phyloP scores from a whole-genome alignment of 768 basidiomycete genomes.

The Lenzites betulinus region DNA sequence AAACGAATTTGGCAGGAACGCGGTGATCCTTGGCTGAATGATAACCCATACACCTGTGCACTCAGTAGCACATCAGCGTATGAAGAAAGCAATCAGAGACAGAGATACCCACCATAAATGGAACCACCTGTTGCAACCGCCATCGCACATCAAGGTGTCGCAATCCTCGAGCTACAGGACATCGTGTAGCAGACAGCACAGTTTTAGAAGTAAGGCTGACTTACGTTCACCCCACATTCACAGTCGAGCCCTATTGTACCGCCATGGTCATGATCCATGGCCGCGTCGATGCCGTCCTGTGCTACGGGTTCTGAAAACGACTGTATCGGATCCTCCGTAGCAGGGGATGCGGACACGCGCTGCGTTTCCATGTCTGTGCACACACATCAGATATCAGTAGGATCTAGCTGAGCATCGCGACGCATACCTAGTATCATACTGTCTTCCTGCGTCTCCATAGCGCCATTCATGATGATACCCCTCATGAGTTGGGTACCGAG shows the following conservation, averaged over 20 bases:
- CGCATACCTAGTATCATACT: constrained; percentile 51
- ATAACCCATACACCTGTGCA: constrained; percentile 64
- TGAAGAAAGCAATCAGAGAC: not conserved
- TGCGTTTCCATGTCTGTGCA: constrained; percentile 38
- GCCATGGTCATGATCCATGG: constrained; percentile 18
- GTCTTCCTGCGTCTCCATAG: constrained; percentile 32
- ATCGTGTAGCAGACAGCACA: not conserved
- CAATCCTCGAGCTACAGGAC: constrained; percentile 53
- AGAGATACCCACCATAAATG: constrained; percentile 63
- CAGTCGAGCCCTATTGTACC: constrained; percentile 52
- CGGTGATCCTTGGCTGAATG: constrained; percentile 59
- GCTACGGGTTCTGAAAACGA: constrained; percentile 36
- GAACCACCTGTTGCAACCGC: constrained; percentile 72
- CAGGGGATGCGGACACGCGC: constrained; percentile 1
- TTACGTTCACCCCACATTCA: constrained; percentile 66
- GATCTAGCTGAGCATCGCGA: not conserved
- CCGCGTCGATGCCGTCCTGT: not conserved
- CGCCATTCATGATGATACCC: constrained; percentile 29
- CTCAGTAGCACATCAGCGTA: not conserved
- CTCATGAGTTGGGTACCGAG: constrained; percentile 45
- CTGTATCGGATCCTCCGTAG: constrained; percentile 36
- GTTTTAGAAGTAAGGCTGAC: constrained; percentile 16
- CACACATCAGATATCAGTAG: too few relatives aligned
- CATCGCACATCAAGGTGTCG: constrained; percentile 63
- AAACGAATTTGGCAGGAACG: constrained; percentile 62